phyloP scores from a whole-genome alignment of 495 filamentous ascomycete species.

The Cladorrhinum samala region DNA sequence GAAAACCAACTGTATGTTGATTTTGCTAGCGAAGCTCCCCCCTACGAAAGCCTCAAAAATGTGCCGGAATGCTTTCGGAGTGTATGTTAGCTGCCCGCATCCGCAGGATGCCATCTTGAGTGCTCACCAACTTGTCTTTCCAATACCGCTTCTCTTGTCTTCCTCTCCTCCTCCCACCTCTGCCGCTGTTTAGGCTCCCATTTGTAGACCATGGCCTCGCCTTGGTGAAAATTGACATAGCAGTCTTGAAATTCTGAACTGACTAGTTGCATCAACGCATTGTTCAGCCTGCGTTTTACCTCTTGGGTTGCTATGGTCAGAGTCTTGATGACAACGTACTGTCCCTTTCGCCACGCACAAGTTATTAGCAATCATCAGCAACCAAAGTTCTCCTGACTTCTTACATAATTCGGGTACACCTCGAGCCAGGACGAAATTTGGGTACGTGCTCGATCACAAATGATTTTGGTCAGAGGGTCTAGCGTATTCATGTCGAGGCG shows the following conservation, averaged over 20 bases:
- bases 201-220: not conserved
- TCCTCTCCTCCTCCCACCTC: not conserved
- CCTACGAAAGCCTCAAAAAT: constrained; percentile 62
- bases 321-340: not conserved
- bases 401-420: not conserved
- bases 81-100: no score
- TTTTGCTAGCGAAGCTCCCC: constrained; percentile 42
- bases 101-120: no score
- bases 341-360: constrained; percentile 3
- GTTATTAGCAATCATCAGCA: not conserved
- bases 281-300: not conserved
- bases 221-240: not conserved
- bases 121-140: not conserved
- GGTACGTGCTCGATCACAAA: constrained; percentile 21
- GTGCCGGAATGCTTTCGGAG: constrained; percentile 56
- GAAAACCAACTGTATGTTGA: constrained; percentile 24
- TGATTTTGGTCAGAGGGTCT: constrained; percentile 51
- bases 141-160: no score
- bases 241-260: not conserved
- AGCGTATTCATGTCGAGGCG: constrained; percentile 39
- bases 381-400: no score
- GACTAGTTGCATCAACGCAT: not conserved
- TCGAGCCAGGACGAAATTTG: not conserved
- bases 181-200: not conserved
- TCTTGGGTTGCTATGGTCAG: not conserved